These are phyloP conservation scores for Harringtonia aguacate DNA, from an alignment of 2,329 filamentous ascomycete genomes.

Conservation along the genomic window DNA sequence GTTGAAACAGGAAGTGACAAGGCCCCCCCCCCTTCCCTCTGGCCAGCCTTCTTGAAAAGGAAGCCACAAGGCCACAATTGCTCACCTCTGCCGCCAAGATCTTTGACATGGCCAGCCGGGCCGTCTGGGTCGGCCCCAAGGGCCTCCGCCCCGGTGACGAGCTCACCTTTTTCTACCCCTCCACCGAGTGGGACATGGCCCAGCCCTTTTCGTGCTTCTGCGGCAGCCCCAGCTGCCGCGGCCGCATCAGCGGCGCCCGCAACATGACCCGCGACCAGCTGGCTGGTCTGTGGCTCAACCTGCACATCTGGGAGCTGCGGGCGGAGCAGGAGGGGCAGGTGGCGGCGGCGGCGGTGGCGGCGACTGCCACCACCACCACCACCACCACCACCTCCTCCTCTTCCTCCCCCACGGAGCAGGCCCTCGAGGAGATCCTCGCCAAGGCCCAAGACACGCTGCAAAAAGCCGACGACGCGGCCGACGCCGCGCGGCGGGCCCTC, in stretches of 20 bases:
- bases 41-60: not conserved
- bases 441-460: slow-evolving; percentile 34
- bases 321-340: slow-evolving; percentile 6
- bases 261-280: slow-evolving; percentile 45
- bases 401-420: slow-evolving; percentile 28
- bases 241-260: slow-evolving; percentile 51
- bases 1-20: too few relatives aligned
- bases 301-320: slow-evolving; percentile 46
- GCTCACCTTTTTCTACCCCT: slow-evolving; percentile 65
- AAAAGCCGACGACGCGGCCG: slow-evolving; percentile 35
- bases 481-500: slow-evolving; percentile 32
- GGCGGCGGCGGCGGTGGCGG: slow-evolving; percentile 4
- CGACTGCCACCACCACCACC: not conserved
- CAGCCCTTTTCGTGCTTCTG: slow-evolving; percentile 61
- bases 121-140: slow-evolving; percentile 46
- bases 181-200: slow-evolving; percentile 64
- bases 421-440: slow-evolving; percentile 29
- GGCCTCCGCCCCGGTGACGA: slow-evolving; percentile 46
- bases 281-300: slow-evolving; percentile 49
- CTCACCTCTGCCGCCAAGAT: slow-evolving; percentile 35
- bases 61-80: too few relatives aligned
- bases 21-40: too few relatives aligned
- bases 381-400: slow-evolving; percentile 12
- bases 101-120: slow-evolving; percentile 47
- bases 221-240: slow-evolving; percentile 43